Evolutionary conservation across 495 filamentous ascomycete species (phyloP).

Genomic region (Neurospora sp.): DNA sequence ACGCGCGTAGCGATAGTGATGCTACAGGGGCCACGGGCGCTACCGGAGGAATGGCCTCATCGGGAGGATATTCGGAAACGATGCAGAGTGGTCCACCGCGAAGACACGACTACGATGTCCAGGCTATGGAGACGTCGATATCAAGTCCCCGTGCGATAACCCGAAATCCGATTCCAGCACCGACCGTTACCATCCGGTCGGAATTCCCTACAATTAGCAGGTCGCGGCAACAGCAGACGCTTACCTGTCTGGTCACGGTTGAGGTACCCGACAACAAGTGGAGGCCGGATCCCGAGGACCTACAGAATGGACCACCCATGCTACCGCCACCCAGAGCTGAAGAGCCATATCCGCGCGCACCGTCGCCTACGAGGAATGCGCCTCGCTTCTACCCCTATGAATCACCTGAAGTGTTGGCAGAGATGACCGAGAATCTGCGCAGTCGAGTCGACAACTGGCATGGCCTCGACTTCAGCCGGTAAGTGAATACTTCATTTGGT

Average conservation of each 20-base stretch:
- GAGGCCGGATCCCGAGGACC: conserved; percentile 75
- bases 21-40: conserved; percentile 34
- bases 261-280: conserved; percentile 92
- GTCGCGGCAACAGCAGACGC: conserved; percentile 86
- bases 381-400: conserved; percentile 50
- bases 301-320: conserved; percentile 55
- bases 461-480: conserved; percentile 89
- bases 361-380: conserved; percentile 41
- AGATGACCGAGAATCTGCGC: conserved; percentile 79
- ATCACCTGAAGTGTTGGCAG: conserved; percentile 60
- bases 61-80: conserved; percentile 65
- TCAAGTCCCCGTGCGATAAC: conserved; percentile 60
- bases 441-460: conserved; percentile 96
- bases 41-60: conserved; percentile 50
- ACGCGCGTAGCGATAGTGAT: conserved; percentile 61
- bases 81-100: conserved; percentile 47
- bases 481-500: conserved; percentile 12
- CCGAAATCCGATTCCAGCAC: conserved; percentile 88
- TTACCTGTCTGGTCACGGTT: conserved; percentile 90
- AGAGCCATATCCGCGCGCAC: conserved; percentile 33
- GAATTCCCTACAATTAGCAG: conserved; percentile 92
- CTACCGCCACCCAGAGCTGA: conserved; percentile 31
- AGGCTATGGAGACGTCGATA: conserved; percentile 87
- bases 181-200: conserved; percentile 83
- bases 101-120: conserved; percentile 90